phyloP scores from a whole-genome alignment of 257 asterid genomes.

The Capsicum rhomboideum region DNA sequence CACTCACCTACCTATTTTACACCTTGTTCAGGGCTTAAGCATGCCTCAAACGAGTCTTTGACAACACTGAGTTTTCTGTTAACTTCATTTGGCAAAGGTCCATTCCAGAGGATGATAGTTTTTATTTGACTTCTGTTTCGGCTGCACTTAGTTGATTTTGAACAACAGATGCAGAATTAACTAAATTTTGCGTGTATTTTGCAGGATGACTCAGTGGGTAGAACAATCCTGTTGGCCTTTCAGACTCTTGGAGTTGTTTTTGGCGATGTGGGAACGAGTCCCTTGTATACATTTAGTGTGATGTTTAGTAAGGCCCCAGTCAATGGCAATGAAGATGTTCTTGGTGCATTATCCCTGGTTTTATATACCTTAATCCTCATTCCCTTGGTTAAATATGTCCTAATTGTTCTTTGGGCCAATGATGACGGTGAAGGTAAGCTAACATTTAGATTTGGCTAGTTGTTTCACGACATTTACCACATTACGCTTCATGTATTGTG shows the following conservation, averaged over 20 bases:
- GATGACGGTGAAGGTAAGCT: conserved; percentile 97
- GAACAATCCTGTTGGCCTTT: conserved; percentile 62
- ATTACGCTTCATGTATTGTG: neutral
- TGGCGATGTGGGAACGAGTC: conserved; percentile 99
- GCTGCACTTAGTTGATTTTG: neutral
- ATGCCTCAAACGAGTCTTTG: neutral
- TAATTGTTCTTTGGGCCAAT: conserved; percentile 96
- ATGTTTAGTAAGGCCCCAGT: conserved; percentile 99
- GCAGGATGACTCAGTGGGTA: conserved; percentile 76
- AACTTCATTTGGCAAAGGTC: neutral
- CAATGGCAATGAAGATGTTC: conserved; percentile 73
- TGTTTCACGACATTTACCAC: neutral
- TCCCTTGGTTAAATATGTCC: conserved; percentile 82
- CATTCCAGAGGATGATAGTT: neutral
- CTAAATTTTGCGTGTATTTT: neutral
- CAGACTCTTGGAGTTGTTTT: conserved; percentile 94
- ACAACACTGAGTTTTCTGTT: neutral
- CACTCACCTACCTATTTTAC: neutral
- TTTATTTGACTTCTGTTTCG: neutral
- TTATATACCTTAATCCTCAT: conserved; percentile 80
- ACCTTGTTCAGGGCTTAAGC: neutral
- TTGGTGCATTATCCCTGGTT: conserved; percentile 91
- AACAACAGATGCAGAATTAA: neutral
- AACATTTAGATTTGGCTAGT: neutral
- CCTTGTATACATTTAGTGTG: conserved; percentile 92